These are phyloP conservation scores for Cladophialophora exuberans DNA, from an alignment of 2,329 filamentous ascomycete genomes.

Conservation along the genomic window DNA sequence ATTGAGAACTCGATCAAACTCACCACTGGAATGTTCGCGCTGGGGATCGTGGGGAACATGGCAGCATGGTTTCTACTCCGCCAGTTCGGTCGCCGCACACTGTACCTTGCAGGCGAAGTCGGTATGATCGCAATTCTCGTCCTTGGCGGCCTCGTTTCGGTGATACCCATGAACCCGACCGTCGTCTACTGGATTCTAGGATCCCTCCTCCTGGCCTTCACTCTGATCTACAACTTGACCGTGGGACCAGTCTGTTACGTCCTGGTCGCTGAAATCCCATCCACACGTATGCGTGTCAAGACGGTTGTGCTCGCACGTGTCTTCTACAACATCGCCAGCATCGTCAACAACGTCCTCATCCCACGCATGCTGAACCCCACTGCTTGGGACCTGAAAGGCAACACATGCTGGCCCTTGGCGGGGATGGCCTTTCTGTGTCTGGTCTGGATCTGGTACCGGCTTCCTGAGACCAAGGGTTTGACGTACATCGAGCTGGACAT, in stretches of 20 bases:
- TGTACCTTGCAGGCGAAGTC: too few species aligned
- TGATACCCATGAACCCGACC: too few species aligned
- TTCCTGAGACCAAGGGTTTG: conserved; percentile 47
- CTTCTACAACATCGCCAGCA: conserved; percentile 50
- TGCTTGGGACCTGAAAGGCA: conserved; percentile 42
- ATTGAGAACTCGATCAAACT: too few species aligned
- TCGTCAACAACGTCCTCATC: conserved; percentile 45
- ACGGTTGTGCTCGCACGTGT: conserved; percentile 58
- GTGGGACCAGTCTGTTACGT: conserved; percentile 59
- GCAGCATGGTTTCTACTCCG: too few species aligned
- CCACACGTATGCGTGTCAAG: conserved; percentile 57
- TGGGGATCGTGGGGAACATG: too few species aligned
- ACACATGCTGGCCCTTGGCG: conserved; percentile 45
- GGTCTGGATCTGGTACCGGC: conserved; percentile 46
- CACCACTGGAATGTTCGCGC: too few species aligned
- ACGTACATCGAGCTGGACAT: conserved; percentile 47
- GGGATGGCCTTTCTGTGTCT: conserved; percentile 38
- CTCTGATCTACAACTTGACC: too few species aligned
- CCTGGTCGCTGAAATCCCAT: conserved; percentile 57
- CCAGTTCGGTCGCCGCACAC: too few species aligned
- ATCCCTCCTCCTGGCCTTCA: too few species aligned
- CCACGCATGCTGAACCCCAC: conserved; percentile 35
- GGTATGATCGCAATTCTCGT: too few species aligned
- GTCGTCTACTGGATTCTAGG: too few species aligned
- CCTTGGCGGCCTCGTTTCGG: too few species aligned